Percentiles rank a stretch among this genome's conserved stretches.
Conservation (phyloP, 768 basidiomycete species). For the Suillus tomentosus region DNA sequence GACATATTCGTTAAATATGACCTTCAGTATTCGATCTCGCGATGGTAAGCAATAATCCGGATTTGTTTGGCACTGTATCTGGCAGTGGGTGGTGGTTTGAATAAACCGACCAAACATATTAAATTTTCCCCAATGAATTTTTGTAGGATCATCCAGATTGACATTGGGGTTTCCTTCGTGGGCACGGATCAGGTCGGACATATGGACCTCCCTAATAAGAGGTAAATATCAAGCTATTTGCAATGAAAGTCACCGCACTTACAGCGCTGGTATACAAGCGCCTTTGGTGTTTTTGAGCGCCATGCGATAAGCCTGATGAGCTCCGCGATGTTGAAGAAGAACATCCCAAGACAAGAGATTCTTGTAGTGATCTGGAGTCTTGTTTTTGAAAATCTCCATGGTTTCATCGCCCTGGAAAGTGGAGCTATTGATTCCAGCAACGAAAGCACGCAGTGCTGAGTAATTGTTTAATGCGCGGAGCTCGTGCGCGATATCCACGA, state of each 20-base stretch:
- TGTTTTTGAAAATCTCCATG: constrained; percentile 69
- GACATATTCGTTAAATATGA: constrained; percentile 56
- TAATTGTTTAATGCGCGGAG: constrained; percentile 90
- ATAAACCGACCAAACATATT: constrained; percentile 90
- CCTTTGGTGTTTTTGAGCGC: constrained; percentile 85
- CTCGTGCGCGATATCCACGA: constrained; percentile 80
- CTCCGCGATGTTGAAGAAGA: constrained; percentile 76
- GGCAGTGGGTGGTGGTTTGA: constrained; percentile 73
- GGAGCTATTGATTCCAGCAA: constrained; percentile 90
- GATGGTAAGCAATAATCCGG: constrained; percentile 67
- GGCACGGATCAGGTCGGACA: constrained; percentile 85
- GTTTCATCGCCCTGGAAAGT: constrained; percentile 78
- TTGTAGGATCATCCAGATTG: constrained; percentile 59
- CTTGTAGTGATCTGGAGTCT: constrained; percentile 70
- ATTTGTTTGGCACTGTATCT: constrained; percentile 64
- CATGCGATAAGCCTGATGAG: constrained; percentile 89
- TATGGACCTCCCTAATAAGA: constrained; percentile 75
- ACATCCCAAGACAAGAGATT: constrained; percentile 82
- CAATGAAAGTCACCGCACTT: constrained; percentile 25
- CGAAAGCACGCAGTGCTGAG: constrained; percentile 86
- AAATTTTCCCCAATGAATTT: constrained; percentile 96
- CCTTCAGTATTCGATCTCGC: constrained; percentile 51
- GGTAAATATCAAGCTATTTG: constrained; percentile 17
- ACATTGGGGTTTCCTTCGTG: constrained; percentile 84
- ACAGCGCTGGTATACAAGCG: constrained; percentile 87